Evolutionary conservation across 75 land plant genomes (phyloP), one percentile per base, ranked within the genome.

Genomic region (Cunninghamia lanceolata): DNA sequence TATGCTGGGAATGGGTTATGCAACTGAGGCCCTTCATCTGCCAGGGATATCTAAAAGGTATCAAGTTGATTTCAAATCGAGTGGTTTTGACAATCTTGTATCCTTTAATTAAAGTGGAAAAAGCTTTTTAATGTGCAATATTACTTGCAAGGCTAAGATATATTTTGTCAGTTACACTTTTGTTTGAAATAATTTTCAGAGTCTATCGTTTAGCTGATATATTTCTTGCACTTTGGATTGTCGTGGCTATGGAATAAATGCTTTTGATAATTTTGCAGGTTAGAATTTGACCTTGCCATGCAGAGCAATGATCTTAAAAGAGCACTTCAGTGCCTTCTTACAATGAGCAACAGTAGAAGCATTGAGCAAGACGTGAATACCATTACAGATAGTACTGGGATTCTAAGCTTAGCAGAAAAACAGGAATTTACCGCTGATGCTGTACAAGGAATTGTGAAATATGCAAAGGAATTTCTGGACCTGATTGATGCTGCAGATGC

Each of bases 401-500:
- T 96, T 83, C 92, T 95, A 42, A 93, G 82, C 80, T 86, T 96
- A 85, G 89, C 96, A 47, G 86, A 93, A 13, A 92, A 91, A 86
- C 93, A 94, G 47, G 97, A 94, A 87, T 90, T 90, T 80, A 84
- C 89, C 50, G 92, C 89, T 25, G 99, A 98, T 85, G 94, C 94
- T 85, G 94, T 96, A 19, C 93, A 96, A 87, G 99, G 99, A 84
- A 93, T 98, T 85, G 99, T 94, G 28, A 98, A 98, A 87, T 98
- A 90, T 91, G 95, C 96, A 28, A 92, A 93, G 77, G 99, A 96
- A 85, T 98, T 98, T 92, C 56, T 98, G 85, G 91, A 98, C 53
- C 91, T 98, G 53, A 96, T 96, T 82, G 99, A 98, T 93, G 99
- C 99, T 86, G 99, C 99, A 59, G 99, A 98, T 92, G 99, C 99